phyloP scores from a whole-genome alignment of 106 monocot species.

The Acorus calamus region DNA sequence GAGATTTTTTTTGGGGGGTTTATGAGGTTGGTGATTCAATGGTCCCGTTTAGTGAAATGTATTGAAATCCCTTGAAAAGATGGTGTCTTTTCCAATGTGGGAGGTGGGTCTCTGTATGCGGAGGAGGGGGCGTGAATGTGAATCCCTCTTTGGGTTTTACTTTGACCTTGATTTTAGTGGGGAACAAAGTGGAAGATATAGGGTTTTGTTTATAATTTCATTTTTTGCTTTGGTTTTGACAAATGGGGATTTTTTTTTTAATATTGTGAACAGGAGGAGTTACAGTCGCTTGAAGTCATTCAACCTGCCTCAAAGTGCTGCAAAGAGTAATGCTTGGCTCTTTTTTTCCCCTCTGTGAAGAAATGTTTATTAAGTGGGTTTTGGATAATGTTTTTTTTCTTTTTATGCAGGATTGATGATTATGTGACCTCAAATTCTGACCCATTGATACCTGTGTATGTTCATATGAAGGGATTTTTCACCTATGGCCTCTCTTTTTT shows the following conservation, averaged over 20 bases:
- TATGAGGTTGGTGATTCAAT: too few species aligned
- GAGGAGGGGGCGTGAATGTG: too few species aligned
- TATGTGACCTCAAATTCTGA: slow-evolving; percentile 55
- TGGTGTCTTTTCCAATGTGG: too few species aligned
- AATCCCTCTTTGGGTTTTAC: too few species aligned
- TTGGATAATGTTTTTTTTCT: not conserved
- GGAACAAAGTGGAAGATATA: too few species aligned
- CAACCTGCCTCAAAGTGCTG: slow-evolving; percentile 68
- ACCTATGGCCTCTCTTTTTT: not conserved
- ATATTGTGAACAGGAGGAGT: slow-evolving; percentile 39
- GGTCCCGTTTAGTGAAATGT: too few species aligned
- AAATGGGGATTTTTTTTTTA: not conserved
- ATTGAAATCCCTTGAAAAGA: too few species aligned
- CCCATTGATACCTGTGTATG: slow-evolving; percentile 66
- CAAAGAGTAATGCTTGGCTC: slow-evolving; percentile 48
- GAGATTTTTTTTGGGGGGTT: too few species aligned
- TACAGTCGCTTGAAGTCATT: slow-evolving; percentile 55
- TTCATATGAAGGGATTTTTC: not conserved
- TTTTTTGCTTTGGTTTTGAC: not conserved
- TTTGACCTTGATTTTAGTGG: too few species aligned
- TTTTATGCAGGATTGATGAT: slow-evolving; percentile 54
- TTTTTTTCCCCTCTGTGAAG: not conserved
- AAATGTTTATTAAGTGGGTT: not conserved
- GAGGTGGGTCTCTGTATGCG: too few species aligned
- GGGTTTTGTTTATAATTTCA: not conserved